Conservation (phyloP, 306 rosid genomes). For the Morella rubra region DNA sequence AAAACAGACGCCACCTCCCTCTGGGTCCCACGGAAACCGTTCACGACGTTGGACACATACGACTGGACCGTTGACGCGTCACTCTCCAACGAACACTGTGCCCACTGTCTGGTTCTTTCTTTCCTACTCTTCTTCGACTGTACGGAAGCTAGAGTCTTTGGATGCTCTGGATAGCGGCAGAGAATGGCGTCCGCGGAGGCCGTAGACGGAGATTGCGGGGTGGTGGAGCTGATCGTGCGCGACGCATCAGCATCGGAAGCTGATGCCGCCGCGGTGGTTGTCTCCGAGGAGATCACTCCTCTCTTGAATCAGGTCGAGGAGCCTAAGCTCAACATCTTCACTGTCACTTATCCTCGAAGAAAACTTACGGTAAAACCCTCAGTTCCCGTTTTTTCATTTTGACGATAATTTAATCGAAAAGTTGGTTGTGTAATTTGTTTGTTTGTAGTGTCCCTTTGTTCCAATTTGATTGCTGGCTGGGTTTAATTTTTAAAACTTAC, state of each 20-base stretch:
- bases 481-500: not conserved
- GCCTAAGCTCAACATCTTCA: constrained; percentile 85
- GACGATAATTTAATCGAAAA: not conserved
- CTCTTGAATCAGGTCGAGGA: constrained; percentile 49
- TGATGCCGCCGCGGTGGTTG: constrained; percentile 30
- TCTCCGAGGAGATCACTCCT: constrained; percentile 50
- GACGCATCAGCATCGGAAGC: constrained; percentile 27
- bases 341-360: constrained; percentile 61
- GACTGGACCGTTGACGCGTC: constrained; percentile 35
- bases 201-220: constrained; percentile 34
- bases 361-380: constrained; percentile 43
- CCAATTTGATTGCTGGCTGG: constrained; percentile 6
- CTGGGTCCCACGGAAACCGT: constrained; percentile 6
- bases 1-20: not conserved
- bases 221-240: constrained; percentile 57
- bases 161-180: not conserved
- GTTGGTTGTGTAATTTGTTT: not conserved
- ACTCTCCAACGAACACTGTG: constrained; percentile 14
- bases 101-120: not conserved
- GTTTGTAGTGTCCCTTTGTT: too few relatives aligned
- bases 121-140: too few relatives aligned
- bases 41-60: constrained; percentile 12
- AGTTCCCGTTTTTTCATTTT: not conserved
- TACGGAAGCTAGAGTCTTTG: constrained; percentile 6
- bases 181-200: constrained; percentile 44